Percentiles rank a stretch among this genome's conserved stretches.
These are phyloP conservation scores for Leucocoprinus birnbaumii DNA, from an alignment of 768 basidiomycete species.

Conservation along the genomic window DNA sequence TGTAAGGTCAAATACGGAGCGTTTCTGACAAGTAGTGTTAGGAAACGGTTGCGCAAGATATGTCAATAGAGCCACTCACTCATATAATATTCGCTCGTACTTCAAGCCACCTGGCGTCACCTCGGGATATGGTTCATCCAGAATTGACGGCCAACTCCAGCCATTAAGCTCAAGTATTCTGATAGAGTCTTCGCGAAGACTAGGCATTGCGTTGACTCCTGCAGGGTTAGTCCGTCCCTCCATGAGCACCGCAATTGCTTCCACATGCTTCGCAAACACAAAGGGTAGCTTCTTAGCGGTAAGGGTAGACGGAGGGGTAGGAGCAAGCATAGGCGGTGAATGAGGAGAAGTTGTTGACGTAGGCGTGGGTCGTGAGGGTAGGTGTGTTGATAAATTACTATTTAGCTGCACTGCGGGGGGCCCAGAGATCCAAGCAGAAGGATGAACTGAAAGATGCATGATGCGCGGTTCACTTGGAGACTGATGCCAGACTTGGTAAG, in stretches of 20 bases:
- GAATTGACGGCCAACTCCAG: conserved; percentile 46
- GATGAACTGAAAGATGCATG: conserved; percentile 78
- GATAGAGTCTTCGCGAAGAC: conserved; percentile 26
- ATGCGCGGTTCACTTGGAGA: conserved; percentile 52
- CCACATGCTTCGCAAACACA: conserved; percentile 39
- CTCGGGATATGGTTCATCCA: conserved; percentile 46
- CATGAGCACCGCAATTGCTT: conserved; percentile 36
- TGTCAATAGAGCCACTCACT: conserved; percentile 31
- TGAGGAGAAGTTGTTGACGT: conserved; percentile 7
- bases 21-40: conserved; percentile 31
- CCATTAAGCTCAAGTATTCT: conserved; percentile 35
- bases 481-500: conserved; percentile 30
- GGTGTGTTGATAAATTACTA: conserved; percentile 16
- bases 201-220: conserved; percentile 10
- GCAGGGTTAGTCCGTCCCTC: conserved; percentile 17
- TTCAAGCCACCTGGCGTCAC: conserved; percentile 33
- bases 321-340: neutral
- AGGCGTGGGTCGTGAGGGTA: neutral
- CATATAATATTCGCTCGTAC: conserved; percentile 36
- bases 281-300: conserved; percentile 26
- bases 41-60: neutral
- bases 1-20: conserved; percentile 52
- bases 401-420: conserved; percentile 37
- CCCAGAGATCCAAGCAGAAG: conserved; percentile 64
- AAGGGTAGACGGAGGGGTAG: conserved; percentile 15